Evolutionary conservation across 768 basidiomycete genomes (phyloP).

Genomic region (Rickenella mellea): DNA sequence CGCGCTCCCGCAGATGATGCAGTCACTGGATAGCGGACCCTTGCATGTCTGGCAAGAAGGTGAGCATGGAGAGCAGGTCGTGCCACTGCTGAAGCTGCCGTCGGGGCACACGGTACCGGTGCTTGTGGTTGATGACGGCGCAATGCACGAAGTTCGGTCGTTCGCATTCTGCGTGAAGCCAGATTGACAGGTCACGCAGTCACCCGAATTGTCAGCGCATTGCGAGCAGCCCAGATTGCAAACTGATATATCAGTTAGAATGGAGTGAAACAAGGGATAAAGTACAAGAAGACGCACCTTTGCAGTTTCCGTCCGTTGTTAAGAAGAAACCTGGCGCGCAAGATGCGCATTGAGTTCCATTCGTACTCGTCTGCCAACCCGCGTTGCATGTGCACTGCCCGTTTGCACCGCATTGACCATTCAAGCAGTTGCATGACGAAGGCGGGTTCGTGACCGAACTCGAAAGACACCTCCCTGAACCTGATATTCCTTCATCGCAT

Average conservation of each 20-base stretch:
- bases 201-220: conserved; percentile 60
- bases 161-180: conserved; percentile 60
- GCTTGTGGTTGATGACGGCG: conserved; percentile 33
- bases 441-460: conserved; percentile 41
- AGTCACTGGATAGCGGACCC: conserved; percentile 59
- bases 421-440: conserved; percentile 71
- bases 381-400: conserved; percentile 69
- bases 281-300: conserved; percentile 33
- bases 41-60: conserved; percentile 62
- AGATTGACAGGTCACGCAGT: conserved; percentile 63
- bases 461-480: conserved; percentile 63
- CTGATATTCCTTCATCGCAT: conserved; percentile 76
- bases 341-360: conserved; percentile 69
- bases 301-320: conserved; percentile 58
- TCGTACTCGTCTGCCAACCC: conserved; percentile 62
- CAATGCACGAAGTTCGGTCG: conserved; percentile 58
- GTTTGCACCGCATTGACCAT: conserved; percentile 61
- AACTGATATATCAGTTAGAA: conserved; percentile 26
- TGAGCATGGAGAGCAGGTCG: conserved; percentile 50
- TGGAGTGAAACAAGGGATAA: neutral
- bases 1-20: conserved; percentile 56
- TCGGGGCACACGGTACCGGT: conserved; percentile 52
- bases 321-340: conserved; percentile 74
- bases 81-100: conserved; percentile 51
- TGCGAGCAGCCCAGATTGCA: conserved; percentile 65